A percentile compares a stretch with the other conserved stretches of the same genome.
Conservation (phyloP, 805 yeast species). For the Cyberlindnera veronae region DNA sequence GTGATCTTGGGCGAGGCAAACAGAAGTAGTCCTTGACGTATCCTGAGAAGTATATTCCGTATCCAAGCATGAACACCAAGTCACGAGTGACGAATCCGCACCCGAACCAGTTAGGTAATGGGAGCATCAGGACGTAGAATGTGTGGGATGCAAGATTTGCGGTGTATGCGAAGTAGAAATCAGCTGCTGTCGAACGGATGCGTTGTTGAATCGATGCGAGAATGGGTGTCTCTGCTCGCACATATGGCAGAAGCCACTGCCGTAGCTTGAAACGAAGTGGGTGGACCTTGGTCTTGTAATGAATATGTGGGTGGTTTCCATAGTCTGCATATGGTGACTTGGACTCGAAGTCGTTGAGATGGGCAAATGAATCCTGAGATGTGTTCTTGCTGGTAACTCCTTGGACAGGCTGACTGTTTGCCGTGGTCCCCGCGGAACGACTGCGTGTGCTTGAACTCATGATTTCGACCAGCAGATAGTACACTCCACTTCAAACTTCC, state of each 20-base stretch:
- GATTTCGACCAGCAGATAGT: no score
- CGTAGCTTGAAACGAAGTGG: conserved; percentile 55
- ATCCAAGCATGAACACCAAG: conserved; percentile 61
- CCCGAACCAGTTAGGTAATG: conserved; percentile 83
- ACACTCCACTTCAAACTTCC: no score
- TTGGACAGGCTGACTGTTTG: no score
- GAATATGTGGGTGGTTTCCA: conserved; percentile 66
- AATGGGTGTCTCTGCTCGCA: conserved; percentile 61
- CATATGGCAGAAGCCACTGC: conserved; percentile 46
- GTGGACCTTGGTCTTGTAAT: conserved; percentile 58
- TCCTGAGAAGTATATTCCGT: conserved; percentile 64
- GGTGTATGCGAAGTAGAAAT: conserved; percentile 77
- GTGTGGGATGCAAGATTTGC: conserved; percentile 93
- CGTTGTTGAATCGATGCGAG: conserved; percentile 54
- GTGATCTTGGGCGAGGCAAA: conserved; percentile 87
- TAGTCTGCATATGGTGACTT: conserved; percentile 50
- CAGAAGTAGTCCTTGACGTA: conserved; percentile 79
- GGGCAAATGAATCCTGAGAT: conserved; percentile 24
- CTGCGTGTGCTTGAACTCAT: no score
- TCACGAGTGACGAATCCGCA: conserved; percentile 55
- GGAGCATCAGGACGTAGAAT: conserved; percentile 86
- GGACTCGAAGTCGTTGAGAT: conserved; percentile 25
- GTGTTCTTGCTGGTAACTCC: conserved; percentile 2
- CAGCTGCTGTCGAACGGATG: conserved; percentile 49
- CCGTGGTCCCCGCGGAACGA: no score